Evolutionary conservation across 495 filamentous ascomycete genomes (phyloP), one percentile per base, ranked within the genome.

Genomic region (Penicillium nucicola): DNA sequence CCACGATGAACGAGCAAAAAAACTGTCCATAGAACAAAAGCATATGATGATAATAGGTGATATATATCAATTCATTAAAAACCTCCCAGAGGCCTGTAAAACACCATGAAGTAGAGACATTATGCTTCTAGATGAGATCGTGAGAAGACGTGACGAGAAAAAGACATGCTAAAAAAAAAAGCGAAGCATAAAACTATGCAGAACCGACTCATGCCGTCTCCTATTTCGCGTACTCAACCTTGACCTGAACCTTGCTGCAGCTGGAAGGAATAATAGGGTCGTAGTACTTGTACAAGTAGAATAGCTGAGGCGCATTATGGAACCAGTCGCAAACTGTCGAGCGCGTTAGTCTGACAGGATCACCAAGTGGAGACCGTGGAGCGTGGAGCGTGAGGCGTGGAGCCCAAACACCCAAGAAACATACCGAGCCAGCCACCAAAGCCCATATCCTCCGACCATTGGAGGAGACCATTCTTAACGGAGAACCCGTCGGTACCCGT

Each of bases 381-480:
- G 20, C 22, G 22, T 23, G 22, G 22, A 23, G 22, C 22, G 22
- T 23, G 22, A 7, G 7, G 25, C 25, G 25, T 28, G 25, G 25
- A 28, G 25, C 25, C 25, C 7, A 28, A 13, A 20, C 5, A 31
- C 5, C 5, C n/a, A 22, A 22, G 36, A 28, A 38, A 70, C 76
- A 58, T 57, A 81, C 77, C 75, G 17, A 79, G 53, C 78, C 78
- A 81, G 14, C 78, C 77, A n/a, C 63, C 72, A 45, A 79, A 81
- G 8, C 68, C 67, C 23, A 53, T 53, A 11, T 57, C 41, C 14
- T 54, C 48, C 30, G 62, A 70, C 66, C 67, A 77, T 39, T 73
- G 52, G 41, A 81, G 51, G 12, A 61, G 60, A 20, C 57, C 62
- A 7, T 55, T 56, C 22, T 69, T 65, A 45, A 77, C 53, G 37